These are phyloP conservation scores for Rhododendron vialii DNA, from an alignment of 148 eudicot species.

Conservation along the genomic window DNA sequence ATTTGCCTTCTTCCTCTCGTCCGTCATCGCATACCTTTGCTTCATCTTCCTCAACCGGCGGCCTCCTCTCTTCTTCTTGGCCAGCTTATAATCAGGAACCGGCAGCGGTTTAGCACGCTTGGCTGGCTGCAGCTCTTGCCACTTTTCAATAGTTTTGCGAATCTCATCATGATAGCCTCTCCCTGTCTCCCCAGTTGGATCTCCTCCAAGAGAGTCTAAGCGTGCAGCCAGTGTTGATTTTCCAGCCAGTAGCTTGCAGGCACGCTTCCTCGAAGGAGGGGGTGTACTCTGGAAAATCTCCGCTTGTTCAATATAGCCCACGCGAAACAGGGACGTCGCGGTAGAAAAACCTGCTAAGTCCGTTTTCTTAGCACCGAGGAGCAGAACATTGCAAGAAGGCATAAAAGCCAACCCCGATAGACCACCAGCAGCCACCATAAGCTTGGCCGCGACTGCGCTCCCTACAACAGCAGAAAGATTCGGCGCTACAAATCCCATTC, in stretches of 20 bases:
- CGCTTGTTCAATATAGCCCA: conserved; percentile 83
- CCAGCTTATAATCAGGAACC: conserved; percentile 88
- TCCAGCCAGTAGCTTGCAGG: conserved; percentile 74
- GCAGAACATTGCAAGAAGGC: conserved; percentile 96
- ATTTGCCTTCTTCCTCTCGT: conserved; percentile 89
- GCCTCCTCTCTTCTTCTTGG: conserved; percentile 91
- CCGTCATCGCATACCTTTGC: conserved; percentile 90
- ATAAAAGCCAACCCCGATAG: conserved; percentile 71
- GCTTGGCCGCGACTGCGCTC: conserved; percentile 92
- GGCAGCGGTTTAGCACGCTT: conserved; percentile 93
- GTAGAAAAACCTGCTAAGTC: conserved; percentile 86
- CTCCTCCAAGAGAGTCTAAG: conserved; percentile 73
- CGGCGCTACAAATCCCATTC: conserved; percentile 92
- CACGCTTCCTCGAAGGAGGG: conserved; percentile 71
- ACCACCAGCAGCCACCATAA: conserved; percentile 97
- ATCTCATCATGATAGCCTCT: conserved; percentile 68
- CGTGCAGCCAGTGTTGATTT: conserved; percentile 91
- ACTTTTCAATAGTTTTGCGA: conserved; percentile 83
- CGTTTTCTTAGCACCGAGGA: conserved; percentile 84
- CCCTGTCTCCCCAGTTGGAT: conserved; percentile 72
- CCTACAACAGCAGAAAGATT: conserved; percentile 95
- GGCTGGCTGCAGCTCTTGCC: conserved; percentile 98
- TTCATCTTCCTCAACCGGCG: conserved; percentile 89
- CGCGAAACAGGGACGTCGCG: conserved; percentile 84
- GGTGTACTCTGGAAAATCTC: conserved; percentile 85